phyloP scores from a whole-genome alignment of 441 rosid genomes.

The Gossypium laxum region DNA sequence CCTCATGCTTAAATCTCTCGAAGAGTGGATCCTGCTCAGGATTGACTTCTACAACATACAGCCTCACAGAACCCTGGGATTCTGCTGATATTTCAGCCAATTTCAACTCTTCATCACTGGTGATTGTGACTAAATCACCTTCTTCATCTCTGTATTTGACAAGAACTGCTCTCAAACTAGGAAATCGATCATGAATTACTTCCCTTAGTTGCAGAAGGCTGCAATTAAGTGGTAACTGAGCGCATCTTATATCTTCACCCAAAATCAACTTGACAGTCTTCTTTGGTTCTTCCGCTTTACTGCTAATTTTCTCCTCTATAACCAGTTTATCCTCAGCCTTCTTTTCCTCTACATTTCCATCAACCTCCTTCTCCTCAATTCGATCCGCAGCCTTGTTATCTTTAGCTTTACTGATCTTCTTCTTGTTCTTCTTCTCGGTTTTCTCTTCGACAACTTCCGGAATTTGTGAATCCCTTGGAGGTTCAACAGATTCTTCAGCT shows the following conservation, averaged over 20 bases:
- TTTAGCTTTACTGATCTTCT: constrained; percentile 23
- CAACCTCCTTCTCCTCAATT: constrained; percentile 18
- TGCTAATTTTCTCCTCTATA: constrained; percentile 35
- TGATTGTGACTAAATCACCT: constrained; percentile 62
- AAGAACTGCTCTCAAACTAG: constrained; percentile 46
- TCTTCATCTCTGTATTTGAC: constrained; percentile 57
- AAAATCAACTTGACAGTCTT: constrained; percentile 46
- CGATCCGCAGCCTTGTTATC: constrained; percentile 22
- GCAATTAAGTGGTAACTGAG: constrained; percentile 42
- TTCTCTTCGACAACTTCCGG: constrained; percentile 30
- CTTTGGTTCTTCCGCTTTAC: constrained; percentile 23
- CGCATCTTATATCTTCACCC: constrained; percentile 52
- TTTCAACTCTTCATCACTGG: constrained; percentile 53
- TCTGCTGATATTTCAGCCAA: constrained; percentile 44
- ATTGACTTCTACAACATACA: constrained; percentile 42
- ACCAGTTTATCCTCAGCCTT: constrained; percentile 38
- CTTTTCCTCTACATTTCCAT: constrained; percentile 27
- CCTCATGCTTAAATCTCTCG: constrained; percentile 30
- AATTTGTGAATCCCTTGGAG: constrained; percentile 10
- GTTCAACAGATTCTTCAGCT: constrained; percentile 30
- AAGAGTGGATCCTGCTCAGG: constrained; percentile 49
- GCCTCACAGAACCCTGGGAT: constrained; percentile 32
- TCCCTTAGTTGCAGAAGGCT: constrained; percentile 52
- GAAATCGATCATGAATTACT: constrained; percentile 45
- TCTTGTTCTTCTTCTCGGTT: constrained; percentile 26